A percentile compares a stretch with the other conserved stretches of the same genome.
Evolutionary conservation across 2,329 filamentous ascomycete species (phyloP).

Genomic region (Pseudocercospora musae): DNA sequence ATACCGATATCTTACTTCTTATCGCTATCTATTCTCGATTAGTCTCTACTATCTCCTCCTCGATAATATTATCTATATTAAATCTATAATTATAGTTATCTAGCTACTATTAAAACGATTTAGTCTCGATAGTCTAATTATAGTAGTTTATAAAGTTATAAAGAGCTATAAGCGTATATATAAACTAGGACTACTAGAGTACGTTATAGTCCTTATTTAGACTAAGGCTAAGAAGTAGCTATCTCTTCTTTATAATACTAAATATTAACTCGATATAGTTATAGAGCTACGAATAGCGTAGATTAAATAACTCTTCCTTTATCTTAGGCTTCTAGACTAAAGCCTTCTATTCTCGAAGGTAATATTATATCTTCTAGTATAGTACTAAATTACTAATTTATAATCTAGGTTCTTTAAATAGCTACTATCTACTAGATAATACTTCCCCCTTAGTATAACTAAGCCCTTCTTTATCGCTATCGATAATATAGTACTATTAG

Average conservation of each 20-base stretch:
- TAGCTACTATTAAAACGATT: neutral
- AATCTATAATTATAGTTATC: neutral
- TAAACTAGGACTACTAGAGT: neutral
- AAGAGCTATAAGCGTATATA: neutral
- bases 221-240: neutral
- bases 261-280: neutral
- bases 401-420: conserved; percentile 3
- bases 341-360: neutral
- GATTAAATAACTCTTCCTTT: neutral
- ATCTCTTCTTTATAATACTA: conserved; percentile 7
- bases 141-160: neutral
- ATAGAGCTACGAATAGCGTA: neutral
- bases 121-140: neutral
- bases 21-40: too few relatives aligned
- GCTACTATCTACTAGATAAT: neutral
- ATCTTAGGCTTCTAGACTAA: neutral
- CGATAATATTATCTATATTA: neutral
- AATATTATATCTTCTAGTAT: neutral
- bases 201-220: neutral
- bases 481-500: neutral
- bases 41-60: neutral
- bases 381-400: neutral
- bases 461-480: neutral
- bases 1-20: too few relatives aligned
- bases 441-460: neutral